A percentile compares a stretch with the other conserved stretches of the same genome.
Evolutionary conservation across 352 stramenopile genomes (phyloP).

Genomic region (Pythium rishiriense): DNA sequence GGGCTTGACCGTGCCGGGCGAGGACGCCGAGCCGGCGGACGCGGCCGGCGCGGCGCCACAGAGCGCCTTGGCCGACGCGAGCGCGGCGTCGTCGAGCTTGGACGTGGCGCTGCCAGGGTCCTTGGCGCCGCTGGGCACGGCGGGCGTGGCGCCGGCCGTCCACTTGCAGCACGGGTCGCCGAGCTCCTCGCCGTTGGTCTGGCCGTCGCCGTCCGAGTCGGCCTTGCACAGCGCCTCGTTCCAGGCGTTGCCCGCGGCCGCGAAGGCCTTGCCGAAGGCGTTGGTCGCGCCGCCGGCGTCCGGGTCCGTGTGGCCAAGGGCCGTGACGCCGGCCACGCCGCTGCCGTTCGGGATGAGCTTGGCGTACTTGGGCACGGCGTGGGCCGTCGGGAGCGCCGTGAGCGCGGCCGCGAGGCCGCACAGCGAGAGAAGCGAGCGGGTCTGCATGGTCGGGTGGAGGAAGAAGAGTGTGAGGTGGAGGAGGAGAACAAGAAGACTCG

Average conservation of each 20-base stretch:
- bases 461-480: background rate
- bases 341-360: constrained; percentile 28
- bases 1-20: constrained; percentile 20
- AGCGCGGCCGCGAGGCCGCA: constrained; percentile 11
- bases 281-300: constrained; percentile 47
- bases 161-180: constrained; percentile 87
- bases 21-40: background rate
- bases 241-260: constrained; percentile 47
- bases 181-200: constrained; percentile 84
- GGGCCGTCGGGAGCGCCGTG: constrained; percentile 1
- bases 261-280: constrained; percentile 71
- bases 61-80: constrained; percentile 13
- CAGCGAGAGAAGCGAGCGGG: constrained; percentile 11
- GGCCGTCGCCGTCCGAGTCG: constrained; percentile 80
- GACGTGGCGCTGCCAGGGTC: constrained; percentile 22
- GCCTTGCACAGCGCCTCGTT: constrained; percentile 48
- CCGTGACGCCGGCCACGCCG: constrained; percentile 19
- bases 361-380: constrained; percentile 24
- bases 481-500: background rate
- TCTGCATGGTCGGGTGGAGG: constrained; percentile 9
- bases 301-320: constrained; percentile 59
- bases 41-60: constrained; percentile 12
- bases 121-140: constrained; percentile 21
- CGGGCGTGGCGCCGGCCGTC: constrained; percentile 26
- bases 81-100: constrained; percentile 26